These are phyloP conservation scores for Boehmeria nivea DNA, from an alignment of 306 rosid genomes.

Conservation along the genomic window DNA sequence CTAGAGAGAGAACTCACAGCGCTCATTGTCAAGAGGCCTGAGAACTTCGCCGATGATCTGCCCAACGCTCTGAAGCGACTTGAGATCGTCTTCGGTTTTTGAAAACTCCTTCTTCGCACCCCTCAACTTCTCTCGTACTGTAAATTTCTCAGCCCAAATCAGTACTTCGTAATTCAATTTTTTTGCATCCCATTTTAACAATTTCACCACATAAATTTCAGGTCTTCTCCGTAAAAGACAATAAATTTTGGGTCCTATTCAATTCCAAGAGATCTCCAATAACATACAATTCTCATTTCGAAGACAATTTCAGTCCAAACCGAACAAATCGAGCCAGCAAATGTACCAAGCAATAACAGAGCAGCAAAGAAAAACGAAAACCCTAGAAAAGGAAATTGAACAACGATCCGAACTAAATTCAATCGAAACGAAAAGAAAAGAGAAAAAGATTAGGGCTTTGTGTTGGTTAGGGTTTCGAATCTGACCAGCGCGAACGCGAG, in stretches of 20 bases:
- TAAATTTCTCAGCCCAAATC: not conserved
- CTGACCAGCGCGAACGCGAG: conserved; percentile 82
- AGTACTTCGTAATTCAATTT: not conserved
- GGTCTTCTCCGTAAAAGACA: not conserved
- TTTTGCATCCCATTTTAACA: not conserved
- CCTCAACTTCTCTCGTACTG: conserved; percentile 85
- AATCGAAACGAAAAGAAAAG: not conserved
- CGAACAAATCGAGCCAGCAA: not conserved
- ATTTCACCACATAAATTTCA: not conserved
- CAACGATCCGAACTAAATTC: not conserved
- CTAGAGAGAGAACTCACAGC: conserved; percentile 36
- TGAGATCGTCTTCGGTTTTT: conserved; percentile 95
- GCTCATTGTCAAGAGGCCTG: conserved; percentile 92
- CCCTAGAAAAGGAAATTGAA: not conserved
- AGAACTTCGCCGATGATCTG: conserved; percentile 98
- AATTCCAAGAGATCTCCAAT: not conserved
- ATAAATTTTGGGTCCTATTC: too few relatives aligned
- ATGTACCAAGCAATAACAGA: not conserved
- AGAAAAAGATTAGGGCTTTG: conserved; percentile 17
- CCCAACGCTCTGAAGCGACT: conserved; percentile 97
- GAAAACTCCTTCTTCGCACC: conserved; percentile 79
- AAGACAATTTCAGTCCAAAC: not conserved
- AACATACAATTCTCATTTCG: not conserved
- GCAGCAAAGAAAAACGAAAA: not conserved
- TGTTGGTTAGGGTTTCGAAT: conserved; percentile 13